Conservation (phyloP, 495 filamentous ascomycete genomes). For the Neurospora tetrasperma region DNA sequence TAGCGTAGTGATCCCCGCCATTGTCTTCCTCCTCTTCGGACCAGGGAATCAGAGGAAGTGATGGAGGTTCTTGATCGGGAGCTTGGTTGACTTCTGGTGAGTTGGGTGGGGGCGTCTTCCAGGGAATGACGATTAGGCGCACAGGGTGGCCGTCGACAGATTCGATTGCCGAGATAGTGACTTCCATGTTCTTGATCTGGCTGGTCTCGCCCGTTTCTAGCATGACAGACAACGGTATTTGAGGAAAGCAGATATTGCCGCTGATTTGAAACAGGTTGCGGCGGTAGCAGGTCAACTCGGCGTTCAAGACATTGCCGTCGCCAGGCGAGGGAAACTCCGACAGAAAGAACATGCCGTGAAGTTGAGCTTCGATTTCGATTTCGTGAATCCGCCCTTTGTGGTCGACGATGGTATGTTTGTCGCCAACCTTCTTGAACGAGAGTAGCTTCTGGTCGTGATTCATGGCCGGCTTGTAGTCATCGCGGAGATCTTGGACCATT, state of each 20-base stretch:
- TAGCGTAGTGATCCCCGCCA: slow-evolving; percentile 59
- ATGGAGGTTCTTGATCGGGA: slow-evolving; percentile 45
- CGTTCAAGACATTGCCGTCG: slow-evolving; percentile 54
- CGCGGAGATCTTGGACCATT: slow-evolving; percentile 43
- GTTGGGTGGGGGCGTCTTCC: slow-evolving; percentile 83
- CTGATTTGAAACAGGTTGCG: slow-evolving; percentile 90
- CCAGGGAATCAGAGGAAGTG: slow-evolving; percentile 68
- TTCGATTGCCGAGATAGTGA: slow-evolving; percentile 76
- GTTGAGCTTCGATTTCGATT: slow-evolving; percentile 63
- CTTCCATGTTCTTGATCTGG: slow-evolving; percentile 69
- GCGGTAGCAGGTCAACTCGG: slow-evolving; percentile 86
- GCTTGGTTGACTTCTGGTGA: slow-evolving; percentile 45
- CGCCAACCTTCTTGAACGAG: slow-evolving; percentile 41
- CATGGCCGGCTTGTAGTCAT: slow-evolving; percentile 43
- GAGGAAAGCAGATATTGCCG: slow-evolving; percentile 70
- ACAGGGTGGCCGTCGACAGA: slow-evolving; percentile 84
- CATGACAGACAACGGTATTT: slow-evolving; percentile 60
- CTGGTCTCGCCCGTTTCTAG: slow-evolving; percentile 76
- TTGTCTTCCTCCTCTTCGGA: slow-evolving; percentile 57
- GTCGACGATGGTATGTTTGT: slow-evolving; percentile 48
- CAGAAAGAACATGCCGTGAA: slow-evolving; percentile 95
- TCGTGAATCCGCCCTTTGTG: slow-evolving; percentile 43
- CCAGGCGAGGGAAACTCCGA: slow-evolving; percentile 70
- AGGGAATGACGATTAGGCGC: slow-evolving; percentile 87
- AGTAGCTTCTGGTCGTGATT: slow-evolving; percentile 49